These are phyloP conservation scores for Stromatinia cepivora DNA, from an alignment of 2,329 filamentous ascomycete species.

Conservation along the genomic window DNA sequence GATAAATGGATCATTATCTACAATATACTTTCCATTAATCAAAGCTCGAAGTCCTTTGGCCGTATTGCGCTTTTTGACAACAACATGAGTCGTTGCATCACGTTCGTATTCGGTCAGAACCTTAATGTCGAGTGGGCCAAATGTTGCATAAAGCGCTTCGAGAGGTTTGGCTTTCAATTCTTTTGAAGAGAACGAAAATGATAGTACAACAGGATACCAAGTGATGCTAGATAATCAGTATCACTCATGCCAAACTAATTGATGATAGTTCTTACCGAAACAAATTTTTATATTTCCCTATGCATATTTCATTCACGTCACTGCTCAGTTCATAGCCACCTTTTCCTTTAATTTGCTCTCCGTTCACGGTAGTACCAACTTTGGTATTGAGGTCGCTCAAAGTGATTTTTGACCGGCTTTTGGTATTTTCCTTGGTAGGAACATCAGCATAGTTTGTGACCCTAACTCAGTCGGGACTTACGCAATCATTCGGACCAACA, in stretches of 20 bases:
- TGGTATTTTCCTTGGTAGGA: slow-evolving; percentile 28
- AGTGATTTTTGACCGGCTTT: slow-evolving; percentile 62
- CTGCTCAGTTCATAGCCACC: slow-evolving; percentile 54
- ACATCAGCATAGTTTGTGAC: neutral
- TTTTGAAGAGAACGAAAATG: slow-evolving; percentile 73
- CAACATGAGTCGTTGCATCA: slow-evolving; percentile 77
- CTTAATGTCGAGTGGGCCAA: slow-evolving; percentile 90
- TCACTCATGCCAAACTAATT: slow-evolving; percentile 19
- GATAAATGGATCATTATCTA: slow-evolving; percentile 66
- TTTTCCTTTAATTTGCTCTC: slow-evolving; percentile 64
- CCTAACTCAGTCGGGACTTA: slow-evolving; percentile 44
- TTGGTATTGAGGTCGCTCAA: slow-evolving; percentile 83
- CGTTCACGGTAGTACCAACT: slow-evolving; percentile 78
- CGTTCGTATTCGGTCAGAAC: slow-evolving; percentile 71
- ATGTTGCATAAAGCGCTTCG: slow-evolving; percentile 57
- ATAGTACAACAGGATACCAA: slow-evolving; percentile 81
- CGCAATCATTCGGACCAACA: slow-evolving; percentile 66
- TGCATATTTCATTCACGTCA: slow-evolving; percentile 62
- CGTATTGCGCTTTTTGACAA: slow-evolving; percentile 87
- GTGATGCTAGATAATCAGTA: slow-evolving; percentile 56
- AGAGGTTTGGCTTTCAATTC: slow-evolving; percentile 68
- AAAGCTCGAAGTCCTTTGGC: slow-evolving; percentile 84
- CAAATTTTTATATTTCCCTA: slow-evolving; percentile 68
- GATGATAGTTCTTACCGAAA: slow-evolving; percentile 52
- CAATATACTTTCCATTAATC: slow-evolving; percentile 76